Evolutionary conservation across 495 filamentous ascomycete genomes (phyloP).

Genomic region (Glarea lozoyensis): DNA sequence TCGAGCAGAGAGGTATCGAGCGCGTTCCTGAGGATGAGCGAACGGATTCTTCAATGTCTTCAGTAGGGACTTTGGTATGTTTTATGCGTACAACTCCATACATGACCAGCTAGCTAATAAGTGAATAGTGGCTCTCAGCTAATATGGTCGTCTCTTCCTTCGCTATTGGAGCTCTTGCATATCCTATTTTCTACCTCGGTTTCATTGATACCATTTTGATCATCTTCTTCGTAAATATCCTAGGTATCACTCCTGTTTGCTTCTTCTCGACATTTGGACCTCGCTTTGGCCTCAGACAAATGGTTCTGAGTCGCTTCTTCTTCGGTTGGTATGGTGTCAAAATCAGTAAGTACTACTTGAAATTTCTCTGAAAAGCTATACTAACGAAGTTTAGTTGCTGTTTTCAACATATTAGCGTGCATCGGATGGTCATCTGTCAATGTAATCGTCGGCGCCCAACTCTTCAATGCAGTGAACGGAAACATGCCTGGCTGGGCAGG

Average conservation of each 20-base stretch:
- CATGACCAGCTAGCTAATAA: too few relatives aligned
- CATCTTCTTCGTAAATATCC: slow-evolving; percentile 69
- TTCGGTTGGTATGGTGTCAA: slow-evolving; percentile 70
- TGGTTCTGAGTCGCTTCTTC: slow-evolving; percentile 77
- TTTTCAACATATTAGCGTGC: slow-evolving; percentile 70
- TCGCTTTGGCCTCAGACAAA: slow-evolving; percentile 70
- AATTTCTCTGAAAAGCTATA: not conserved
- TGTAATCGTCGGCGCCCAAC: slow-evolving; percentile 74
- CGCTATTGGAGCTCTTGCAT: slow-evolving; percentile 66
- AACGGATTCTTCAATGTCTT: slow-evolving; percentile 54
- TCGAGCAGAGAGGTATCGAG: slow-evolving; percentile 77
- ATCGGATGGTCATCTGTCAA: slow-evolving; percentile 65
- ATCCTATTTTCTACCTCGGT: slow-evolving; percentile 57
- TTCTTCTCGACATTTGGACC: slow-evolving; percentile 79
- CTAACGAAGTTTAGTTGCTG: slow-evolving; percentile 41
- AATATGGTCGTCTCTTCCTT: slow-evolving; percentile 83
- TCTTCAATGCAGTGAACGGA: slow-evolving; percentile 67
- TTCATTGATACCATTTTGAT: slow-evolving; percentile 72
- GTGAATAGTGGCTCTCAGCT: slow-evolving; percentile 66
- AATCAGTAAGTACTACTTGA: slow-evolving; percentile 43
- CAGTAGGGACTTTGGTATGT: slow-evolving; percentile 66
- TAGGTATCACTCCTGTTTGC: slow-evolving; percentile 65
- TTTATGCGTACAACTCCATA: not conserved
- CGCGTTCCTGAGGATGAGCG: slow-evolving; percentile 68
- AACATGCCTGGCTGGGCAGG: slow-evolving; percentile 66